Base-by-base conservation (phyloP, 1,284 basidiomycete genomes). In the Melampsora occidentalis region DNA sequence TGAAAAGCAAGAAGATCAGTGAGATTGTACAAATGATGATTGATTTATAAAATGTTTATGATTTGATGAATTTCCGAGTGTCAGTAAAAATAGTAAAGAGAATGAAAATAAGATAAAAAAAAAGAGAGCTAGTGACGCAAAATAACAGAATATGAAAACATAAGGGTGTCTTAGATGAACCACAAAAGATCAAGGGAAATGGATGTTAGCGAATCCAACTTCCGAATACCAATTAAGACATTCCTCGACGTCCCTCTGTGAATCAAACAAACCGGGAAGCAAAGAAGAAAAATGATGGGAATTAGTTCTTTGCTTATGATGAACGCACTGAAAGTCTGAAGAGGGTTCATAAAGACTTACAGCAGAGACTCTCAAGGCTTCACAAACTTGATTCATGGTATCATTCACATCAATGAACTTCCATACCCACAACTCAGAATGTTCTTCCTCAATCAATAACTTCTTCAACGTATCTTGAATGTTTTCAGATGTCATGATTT, bases 321-420 rank as follows among this genome's bases (percentile, higher is more conserved):
- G 6, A 64, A 28, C 35, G 20, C 33, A 28, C 33, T n/a, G 6
- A 20, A 64, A 35, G 20, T 28, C 2, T 33, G 20, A 28, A 18
- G 22, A 35, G 22, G 20, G 28, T 12, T 7, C 7, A 12, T 10
- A 64, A 33, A 35, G 28, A 67, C 71, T 73, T 59, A 73, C 71
- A 16, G 46, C 39, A 49, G 63, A 66, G n/a, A 73, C 64, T 51
- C 67, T 63, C 9, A 57, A 39, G 12, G 39, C 48, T 14, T 49
- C 49, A 42, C 71, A 73, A 5, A 73, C 71, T 66, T 66, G 63
- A 53, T 73, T 64, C 71, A 73, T 67, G 46, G 63, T 66, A 46
- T 73, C 71, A 53, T 73, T 67, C 0, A 73, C 64, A 48, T 73
- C 71, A 9, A 73, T 66, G 28, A 49, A 73, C 57, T 49, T 67